These are phyloP conservation scores for Saitozyma podzolica DNA, from an alignment of 768 basidiomycete genomes.

Conservation along the genomic window DNA sequence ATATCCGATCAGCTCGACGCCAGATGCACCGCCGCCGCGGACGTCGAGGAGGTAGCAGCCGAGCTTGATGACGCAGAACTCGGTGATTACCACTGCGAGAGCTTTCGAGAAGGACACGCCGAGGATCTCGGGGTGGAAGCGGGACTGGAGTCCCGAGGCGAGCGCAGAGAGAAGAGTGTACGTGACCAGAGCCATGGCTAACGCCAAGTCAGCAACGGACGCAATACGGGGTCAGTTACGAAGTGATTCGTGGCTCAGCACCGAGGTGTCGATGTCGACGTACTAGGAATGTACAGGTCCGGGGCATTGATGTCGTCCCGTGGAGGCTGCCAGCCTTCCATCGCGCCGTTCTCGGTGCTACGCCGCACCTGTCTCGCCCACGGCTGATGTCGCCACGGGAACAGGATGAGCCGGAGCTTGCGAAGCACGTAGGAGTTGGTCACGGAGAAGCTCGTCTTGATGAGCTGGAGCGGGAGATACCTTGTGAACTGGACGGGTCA, in stretches of 20 bases:
- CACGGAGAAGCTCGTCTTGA: conserved; percentile 94
- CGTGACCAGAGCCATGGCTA: conserved; percentile 93
- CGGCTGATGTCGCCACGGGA: conserved; percentile 90
- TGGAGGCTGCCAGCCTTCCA: conserved; percentile 75
- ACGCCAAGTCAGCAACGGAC: conserved; percentile 5
- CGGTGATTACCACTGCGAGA: conserved; percentile 77
- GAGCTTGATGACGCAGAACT: conserved; percentile 83
- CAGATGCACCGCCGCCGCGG: conserved; percentile 65
- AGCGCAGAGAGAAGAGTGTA: conserved; percentile 88
- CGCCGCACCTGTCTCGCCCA: conserved; percentile 73
- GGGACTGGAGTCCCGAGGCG: conserved; percentile 74
- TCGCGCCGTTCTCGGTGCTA: conserved; percentile 59
- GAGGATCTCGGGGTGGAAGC: conserved; percentile 85
- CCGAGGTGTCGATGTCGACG: conserved; percentile 39
- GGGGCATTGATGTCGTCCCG: conserved; percentile 94
- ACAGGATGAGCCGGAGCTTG: conserved; percentile 83
- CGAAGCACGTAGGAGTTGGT: conserved; percentile 91
- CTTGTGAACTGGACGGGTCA: conserved; percentile 66
- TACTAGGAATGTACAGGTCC: conserved; percentile 93
- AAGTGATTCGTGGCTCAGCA: background rate
- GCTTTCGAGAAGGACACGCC: conserved; percentile 83
- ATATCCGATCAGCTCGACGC: conserved; percentile 75
- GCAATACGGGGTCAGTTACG: background rate
- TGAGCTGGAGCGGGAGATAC: conserved; percentile 69
- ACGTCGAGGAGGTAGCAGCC: conserved; percentile 94